Conservation (phyloP, 768 basidiomycete species). For the Amanita muscaria region DNA sequence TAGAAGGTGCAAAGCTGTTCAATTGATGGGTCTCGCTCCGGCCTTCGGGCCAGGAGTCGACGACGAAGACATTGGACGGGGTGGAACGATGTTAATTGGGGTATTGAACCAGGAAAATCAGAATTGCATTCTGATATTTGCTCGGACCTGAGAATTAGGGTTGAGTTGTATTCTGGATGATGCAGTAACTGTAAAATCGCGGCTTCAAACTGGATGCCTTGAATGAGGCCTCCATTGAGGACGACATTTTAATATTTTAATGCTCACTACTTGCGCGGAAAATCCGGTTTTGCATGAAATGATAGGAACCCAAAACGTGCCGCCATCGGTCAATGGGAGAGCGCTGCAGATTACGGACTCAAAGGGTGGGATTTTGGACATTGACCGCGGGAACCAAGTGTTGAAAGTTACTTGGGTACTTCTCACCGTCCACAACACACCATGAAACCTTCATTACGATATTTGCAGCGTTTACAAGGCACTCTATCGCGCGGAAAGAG, state of each 20-base stretch:
- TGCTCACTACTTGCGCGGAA: not conserved
- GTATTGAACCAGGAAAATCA: conserved; percentile 24
- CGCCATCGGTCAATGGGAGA: not conserved
- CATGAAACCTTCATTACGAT: conserved; percentile 46
- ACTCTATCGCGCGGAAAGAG: conserved; percentile 33
- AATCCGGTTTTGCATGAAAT: not conserved
- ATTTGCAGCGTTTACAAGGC: conserved; percentile 31
- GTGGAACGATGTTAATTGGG: conserved; percentile 26
- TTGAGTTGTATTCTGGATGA: conserved; percentile 91
- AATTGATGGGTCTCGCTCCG: conserved; percentile 61
- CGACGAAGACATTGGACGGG: conserved; percentile 52
- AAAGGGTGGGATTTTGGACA: no score
- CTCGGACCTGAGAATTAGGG: conserved; percentile 82
- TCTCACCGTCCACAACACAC: conserved; percentile 1
- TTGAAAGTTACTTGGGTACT: no score
- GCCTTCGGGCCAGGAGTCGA: conserved; percentile 67
- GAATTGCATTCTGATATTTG: conserved; percentile 24
- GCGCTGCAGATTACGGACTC: no score
- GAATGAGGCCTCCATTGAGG: not conserved
- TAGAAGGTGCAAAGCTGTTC: conserved; percentile 80
- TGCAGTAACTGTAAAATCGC: conserved; percentile 67
- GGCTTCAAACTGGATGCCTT: conserved; percentile 50
- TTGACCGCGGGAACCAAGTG: no score
- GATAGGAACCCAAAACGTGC: not conserved
- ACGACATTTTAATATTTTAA: not conserved